Evolutionary conservation across 139 green algal genomes (phyloP).

Genomic region (Closterium sp.): DNA sequence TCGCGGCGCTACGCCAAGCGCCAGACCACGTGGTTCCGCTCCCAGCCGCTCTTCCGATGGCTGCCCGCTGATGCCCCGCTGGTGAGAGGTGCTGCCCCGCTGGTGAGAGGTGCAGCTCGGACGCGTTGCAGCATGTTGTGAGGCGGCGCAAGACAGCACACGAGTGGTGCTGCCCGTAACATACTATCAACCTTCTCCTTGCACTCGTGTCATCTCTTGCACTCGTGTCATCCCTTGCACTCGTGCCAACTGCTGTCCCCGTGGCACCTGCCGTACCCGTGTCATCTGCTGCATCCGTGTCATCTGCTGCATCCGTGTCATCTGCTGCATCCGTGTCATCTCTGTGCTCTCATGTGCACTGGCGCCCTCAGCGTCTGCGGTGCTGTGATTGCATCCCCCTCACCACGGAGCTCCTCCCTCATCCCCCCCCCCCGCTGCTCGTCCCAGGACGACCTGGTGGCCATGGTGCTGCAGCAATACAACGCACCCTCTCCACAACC

Average conservation of each 20-base stretch:
- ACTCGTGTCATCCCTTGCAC: too few species aligned
- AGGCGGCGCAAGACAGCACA: not conserved
- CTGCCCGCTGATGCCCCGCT: not conserved
- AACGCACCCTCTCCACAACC: too few species aligned
- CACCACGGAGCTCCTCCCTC: too few species aligned
- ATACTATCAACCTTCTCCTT: too few species aligned
- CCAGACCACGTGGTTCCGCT: conserved; percentile 39
- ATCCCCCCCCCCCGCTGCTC: not conserved
- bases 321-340: not conserved
- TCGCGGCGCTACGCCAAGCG: conserved; percentile 16
- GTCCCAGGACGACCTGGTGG: not conserved
- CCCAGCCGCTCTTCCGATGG: conserved; percentile 31
- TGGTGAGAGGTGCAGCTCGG: not conserved
- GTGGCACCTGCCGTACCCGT: not conserved
- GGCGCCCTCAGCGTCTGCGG: too few species aligned
- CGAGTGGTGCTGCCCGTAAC: not conserved
- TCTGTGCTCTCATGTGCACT: not conserved
- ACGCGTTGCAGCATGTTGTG: not conserved
- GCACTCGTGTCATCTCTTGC: too few species aligned
- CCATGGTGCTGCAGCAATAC: not conserved
- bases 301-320: not conserved
- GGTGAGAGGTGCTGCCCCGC: not conserved
- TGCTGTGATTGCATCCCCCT: too few species aligned
- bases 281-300: not conserved
- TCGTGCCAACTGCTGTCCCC: not conserved